Conservation (phyloP, 495 filamentous ascomycete species). For the Recurvomyces mirabilis region DNA sequence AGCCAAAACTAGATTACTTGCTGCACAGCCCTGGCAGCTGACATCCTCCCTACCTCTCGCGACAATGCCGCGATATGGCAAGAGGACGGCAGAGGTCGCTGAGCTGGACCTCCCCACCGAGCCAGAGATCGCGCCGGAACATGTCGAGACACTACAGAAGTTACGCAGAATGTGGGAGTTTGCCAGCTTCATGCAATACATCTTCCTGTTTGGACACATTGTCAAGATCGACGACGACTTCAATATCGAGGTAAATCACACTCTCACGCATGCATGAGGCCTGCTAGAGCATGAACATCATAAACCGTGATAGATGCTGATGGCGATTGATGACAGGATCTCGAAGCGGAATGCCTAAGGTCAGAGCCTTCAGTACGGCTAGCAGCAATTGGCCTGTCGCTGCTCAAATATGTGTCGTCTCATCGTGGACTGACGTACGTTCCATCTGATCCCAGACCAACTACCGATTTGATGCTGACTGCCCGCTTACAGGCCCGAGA, state of each 20-base stretch:
- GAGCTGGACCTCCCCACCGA: constrained; percentile 12
- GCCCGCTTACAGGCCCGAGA: constrained; percentile 49
- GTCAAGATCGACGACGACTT: constrained; percentile 81
- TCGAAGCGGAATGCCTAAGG: constrained; percentile 80
- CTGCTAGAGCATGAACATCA: background rate
- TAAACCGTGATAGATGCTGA: constrained; percentile 1
- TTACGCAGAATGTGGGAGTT: constrained; percentile 92
- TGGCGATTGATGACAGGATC: constrained; percentile 45
- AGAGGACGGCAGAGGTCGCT: constrained; percentile 17
- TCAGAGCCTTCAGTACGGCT: constrained; percentile 60
- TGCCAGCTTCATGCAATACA: constrained; percentile 86
- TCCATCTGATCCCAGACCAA: background rate
- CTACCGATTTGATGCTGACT: background rate
- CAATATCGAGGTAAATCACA: constrained; percentile 62
- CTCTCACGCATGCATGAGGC: background rate
- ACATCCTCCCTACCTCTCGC: too few species aligned
- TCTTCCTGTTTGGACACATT: constrained; percentile 74
- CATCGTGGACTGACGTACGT: constrained; percentile 83
- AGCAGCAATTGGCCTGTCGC: constrained; percentile 69
- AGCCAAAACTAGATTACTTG: too few species aligned
- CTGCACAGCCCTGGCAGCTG: too few species aligned
- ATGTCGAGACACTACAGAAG: constrained; percentile 26
- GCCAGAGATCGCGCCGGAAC: constrained; percentile 5
- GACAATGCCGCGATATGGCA: constrained; percentile 24
- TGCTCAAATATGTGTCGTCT: constrained; percentile 88